Evolutionary conservation across 305 asterid genomes (phyloP).

Genomic region (Fraxinus platypoda): DNA sequence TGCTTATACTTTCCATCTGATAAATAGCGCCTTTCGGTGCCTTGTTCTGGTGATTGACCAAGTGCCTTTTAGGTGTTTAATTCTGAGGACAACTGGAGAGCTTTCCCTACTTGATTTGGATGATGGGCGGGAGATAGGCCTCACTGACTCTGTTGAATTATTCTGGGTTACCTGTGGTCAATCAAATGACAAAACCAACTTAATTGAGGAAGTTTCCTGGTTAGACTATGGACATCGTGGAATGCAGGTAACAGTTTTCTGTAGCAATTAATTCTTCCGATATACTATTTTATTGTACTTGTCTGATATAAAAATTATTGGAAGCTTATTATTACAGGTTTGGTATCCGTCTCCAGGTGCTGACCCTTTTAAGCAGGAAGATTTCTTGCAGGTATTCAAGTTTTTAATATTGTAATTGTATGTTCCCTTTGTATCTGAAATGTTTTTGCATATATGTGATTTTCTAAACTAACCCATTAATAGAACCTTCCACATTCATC

Average conservation of each 20-base stretch:
- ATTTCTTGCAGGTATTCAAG: constrained; percentile 83
- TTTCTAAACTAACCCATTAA: not conserved
- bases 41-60: constrained; percentile 26
- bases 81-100: constrained; percentile 90
- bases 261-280: constrained; percentile 20
- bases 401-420: not conserved
- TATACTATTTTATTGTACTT: constrained; percentile 26
- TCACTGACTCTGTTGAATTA: constrained; percentile 91
- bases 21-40: constrained; percentile 16
- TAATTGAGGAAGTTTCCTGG: constrained; percentile 99
- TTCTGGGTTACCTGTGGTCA: constrained; percentile 99
- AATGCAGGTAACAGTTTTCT: constrained; percentile 81
- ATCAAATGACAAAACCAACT: constrained; percentile 85
- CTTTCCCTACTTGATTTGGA: constrained; percentile 99
- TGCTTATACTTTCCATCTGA: constrained; percentile 23
- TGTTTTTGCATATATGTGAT: not conserved
- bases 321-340: constrained; percentile 71
- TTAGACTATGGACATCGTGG: constrained; percentile 98
- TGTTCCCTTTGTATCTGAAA: constrained; percentile 16
- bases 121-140: constrained; percentile 96
- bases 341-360: constrained; percentile 99
- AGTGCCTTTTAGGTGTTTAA: constrained; percentile 64
- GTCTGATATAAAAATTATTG: constrained; percentile 41
- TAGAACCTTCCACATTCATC: constrained; percentile 15
- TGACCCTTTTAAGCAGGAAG: constrained; percentile 96